These are phyloP conservation scores for Epichloe glyceriae DNA, from an alignment of 2,329 filamentous ascomycete genomes.

Conservation along the genomic window DNA sequence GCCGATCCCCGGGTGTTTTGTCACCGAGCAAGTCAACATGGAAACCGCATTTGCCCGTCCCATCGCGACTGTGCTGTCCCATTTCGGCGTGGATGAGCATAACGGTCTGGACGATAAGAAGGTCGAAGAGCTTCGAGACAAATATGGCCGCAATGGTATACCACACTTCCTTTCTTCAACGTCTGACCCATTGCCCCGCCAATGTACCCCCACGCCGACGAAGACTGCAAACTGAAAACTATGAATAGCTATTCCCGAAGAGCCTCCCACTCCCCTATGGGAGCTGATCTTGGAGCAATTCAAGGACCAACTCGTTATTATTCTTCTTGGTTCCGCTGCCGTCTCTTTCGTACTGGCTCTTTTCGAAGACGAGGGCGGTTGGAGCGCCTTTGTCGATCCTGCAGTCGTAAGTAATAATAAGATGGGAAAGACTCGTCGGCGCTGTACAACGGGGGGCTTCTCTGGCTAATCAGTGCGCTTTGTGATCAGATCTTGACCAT, in stretches of 20 bases:
- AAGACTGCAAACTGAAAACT: background rate
- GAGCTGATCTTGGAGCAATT: conserved; percentile 96
- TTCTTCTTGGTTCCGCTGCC: conserved; percentile 81
- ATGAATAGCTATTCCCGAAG: conserved; percentile 52
- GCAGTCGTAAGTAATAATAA: conserved; percentile 56
- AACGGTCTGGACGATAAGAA: conserved; percentile 47
- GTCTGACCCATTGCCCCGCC: background rate
- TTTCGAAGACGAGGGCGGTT: conserved; percentile 85
- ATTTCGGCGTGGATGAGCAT: conserved; percentile 41
- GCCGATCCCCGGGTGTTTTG: conserved; percentile 5
- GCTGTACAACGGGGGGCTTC: background rate
- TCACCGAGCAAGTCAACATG: conserved; percentile 28
- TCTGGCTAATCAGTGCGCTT: background rate
- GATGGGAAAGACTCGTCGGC: background rate
- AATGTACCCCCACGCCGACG: conserved; percentile 3
- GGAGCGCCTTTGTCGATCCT: conserved; percentile 95
- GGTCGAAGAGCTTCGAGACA: conserved; percentile 39
- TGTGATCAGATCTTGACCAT: conserved; percentile 75
- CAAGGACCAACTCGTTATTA: conserved; percentile 96
- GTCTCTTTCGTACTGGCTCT: conserved; percentile 89
- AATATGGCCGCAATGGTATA: conserved; percentile 56
- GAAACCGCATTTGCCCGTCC: conserved; percentile 49
- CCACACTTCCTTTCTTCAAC: conserved; percentile 2
- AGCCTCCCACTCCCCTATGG: conserved; percentile 92
- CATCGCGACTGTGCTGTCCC: conserved; percentile 43